Evolutionary conservation across 192 early-diverging fungal genomes (phyloP), one percentile per base, ranked within the genome.

Genomic region (Linnemannia schmuckeri): DNA sequence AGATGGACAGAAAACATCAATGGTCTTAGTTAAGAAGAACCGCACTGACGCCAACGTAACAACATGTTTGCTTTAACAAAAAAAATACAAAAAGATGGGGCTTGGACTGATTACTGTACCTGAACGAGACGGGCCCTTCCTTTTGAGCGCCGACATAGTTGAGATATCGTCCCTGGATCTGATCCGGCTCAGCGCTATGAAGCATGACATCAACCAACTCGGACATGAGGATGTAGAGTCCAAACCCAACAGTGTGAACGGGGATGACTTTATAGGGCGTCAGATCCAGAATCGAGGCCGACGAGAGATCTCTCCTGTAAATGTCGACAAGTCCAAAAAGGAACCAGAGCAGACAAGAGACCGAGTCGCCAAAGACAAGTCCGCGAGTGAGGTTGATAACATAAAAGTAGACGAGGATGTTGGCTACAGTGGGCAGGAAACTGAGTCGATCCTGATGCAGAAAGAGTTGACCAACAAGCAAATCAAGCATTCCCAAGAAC

Each of bases 161-260:
- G 35, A 87, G 76, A 49, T 87, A 81, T 37, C 85, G 55, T 20
- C 85, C 85, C 54, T 81, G 85, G 63, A 73, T 75, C 61, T 70
- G 79, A 81, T 81, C 85, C 13, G 85, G 79, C 30, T 87, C 85
- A 15, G 79, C 72, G 41, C 85, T 87, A n/a, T 87, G 85, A 17
- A 87, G 85, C 85, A 87, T 87, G 24, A 87, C 85, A 70, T 87
- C 85, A 18, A 87, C 85, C 8, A 87, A 66, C 71, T 87, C 85
- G 22, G 85, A 87, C 85, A 87, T 81, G 52, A 87, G 85, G 52
- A 87, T 81, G 72, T 87, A 87, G 3, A 87, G 47, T 27, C 85
- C 85, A 81, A 87, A 87, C 12, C 85, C 85, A 12, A 87, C 85
- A 20, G 85, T 87, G n/a, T 87, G 85, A 8, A 87, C 85, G 10